A percentile compares a stretch with the other conserved stretches of the same genome.
phyloP scores from a whole-genome alignment of 2,329 filamentous ascomycete species.

The Lachnellula subtilissima region DNA sequence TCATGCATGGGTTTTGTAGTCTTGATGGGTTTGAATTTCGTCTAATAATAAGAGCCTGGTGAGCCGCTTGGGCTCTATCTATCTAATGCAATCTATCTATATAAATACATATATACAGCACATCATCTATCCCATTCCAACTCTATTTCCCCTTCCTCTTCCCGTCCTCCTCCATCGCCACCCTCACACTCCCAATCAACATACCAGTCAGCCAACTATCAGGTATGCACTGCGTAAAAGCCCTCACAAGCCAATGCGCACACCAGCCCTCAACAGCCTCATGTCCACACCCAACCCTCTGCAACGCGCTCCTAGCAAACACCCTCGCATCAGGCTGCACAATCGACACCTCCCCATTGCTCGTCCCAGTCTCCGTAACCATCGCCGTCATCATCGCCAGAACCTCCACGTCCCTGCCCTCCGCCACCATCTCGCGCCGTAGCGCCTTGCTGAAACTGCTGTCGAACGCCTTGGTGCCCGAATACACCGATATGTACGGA shows the following conservation, averaged over 20 bases:
- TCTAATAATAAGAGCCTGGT: not conserved
- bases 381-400: conserved; percentile 34
- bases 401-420: conserved; percentile 36
- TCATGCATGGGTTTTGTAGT: not conserved
- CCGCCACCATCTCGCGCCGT: conserved; percentile 38
- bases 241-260: conserved; percentile 5
- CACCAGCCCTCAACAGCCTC: conserved; percentile 12
- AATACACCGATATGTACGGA: conserved; percentile 44
- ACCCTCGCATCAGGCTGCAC: conserved; percentile 29
- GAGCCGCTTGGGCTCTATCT: not conserved
- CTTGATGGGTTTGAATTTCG: not conserved
- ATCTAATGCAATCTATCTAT: not conserved
- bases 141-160: not conserved
- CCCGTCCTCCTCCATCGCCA: conserved; percentile 9
- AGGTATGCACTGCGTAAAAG: conserved; percentile 1
- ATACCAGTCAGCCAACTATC: conserved; percentile 3
- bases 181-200: conserved; percentile 3
- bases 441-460: conserved; percentile 38
- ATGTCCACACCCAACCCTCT: conserved; percentile 33
- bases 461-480: conserved; percentile 42
- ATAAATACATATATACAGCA: not conserved
- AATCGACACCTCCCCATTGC: conserved; percentile 21
- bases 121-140: not conserved
- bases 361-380: conserved; percentile 23
- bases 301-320: conserved; percentile 32